Conservation (phyloP, 495 filamentous ascomycete species). For the Penicillium goetzii region DNA sequence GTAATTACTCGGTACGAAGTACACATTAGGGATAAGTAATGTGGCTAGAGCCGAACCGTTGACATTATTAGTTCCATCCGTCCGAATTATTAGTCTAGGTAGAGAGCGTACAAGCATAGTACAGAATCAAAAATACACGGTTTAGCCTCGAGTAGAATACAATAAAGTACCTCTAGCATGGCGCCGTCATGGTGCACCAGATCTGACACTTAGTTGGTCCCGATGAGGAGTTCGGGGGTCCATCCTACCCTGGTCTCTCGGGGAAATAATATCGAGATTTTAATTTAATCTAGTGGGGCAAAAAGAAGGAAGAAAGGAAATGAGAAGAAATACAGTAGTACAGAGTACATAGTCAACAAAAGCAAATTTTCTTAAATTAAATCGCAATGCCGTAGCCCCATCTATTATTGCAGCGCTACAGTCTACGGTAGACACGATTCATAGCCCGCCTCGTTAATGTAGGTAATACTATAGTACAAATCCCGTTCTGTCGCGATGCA, state of each 20-base stretch:
- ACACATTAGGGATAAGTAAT: conserved; percentile 4
- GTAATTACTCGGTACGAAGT: background rate
- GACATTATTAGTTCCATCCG: conserved; percentile 24
- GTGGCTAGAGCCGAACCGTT: conserved; percentile 23
- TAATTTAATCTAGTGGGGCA: conserved; percentile 8
- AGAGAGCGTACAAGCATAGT: background rate
- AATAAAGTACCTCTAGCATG: conserved; percentile 1
- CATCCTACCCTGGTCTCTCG: conserved; percentile 18
- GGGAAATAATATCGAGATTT: conserved; percentile 18
- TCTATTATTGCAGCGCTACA: conserved; percentile 15
- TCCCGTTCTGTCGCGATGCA: conserved; percentile 23
- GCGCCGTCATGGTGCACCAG: conserved; percentile 19
- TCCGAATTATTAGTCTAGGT: conserved; percentile 11
- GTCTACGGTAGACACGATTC: conserved; percentile 14
- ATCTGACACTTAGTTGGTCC: conserved; percentile 26
- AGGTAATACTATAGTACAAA: background rate
- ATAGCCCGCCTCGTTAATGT: conserved; percentile 8
- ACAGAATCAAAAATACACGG: background rate
- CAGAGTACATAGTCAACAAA: background rate
- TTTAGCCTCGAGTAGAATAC: background rate
- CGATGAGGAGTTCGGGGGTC: conserved; percentile 36
- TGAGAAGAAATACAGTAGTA: background rate
- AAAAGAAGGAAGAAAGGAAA: background rate
- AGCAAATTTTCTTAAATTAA: background rate
- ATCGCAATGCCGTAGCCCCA: background rate